Conservation (phyloP, 2,329 filamentous ascomycete genomes). For the Alternaria triticimaculans region DNA sequence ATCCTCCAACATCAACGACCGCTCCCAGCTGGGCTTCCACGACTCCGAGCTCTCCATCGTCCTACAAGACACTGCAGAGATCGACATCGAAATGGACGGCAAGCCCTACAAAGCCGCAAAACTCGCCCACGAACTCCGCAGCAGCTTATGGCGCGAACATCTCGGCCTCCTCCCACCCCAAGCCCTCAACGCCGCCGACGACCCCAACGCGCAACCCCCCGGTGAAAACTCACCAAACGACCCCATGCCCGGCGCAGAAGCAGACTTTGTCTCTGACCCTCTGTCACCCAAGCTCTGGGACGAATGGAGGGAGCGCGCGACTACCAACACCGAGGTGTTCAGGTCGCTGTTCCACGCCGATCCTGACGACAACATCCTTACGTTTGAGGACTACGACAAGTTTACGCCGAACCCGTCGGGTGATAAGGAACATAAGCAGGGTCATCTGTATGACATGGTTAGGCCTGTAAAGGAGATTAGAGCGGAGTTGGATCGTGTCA, state of each 20-base stretch:
- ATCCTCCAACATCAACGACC: conserved; percentile 90
- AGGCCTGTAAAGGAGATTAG: conserved; percentile 69
- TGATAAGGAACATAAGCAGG: conserved; percentile 70
- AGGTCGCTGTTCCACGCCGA: conserved; percentile 85
- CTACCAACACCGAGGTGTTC: conserved; percentile 76
- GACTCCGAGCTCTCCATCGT: conserved; percentile 91
- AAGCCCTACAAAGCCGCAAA: conserved; percentile 77
- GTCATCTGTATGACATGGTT: conserved; percentile 85
- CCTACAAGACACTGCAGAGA: conserved; percentile 78
- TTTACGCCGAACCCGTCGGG: conserved; percentile 66
- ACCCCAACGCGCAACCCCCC: conserved; percentile 79
- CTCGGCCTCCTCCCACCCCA: conserved; percentile 81
- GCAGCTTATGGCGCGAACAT: conserved; percentile 90
- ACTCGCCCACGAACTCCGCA: conserved; percentile 80
- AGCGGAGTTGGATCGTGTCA: conserved; percentile 76
- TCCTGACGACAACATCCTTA: conserved; percentile 88
- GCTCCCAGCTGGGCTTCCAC: conserved; percentile 84
- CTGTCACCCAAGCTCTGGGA: conserved; percentile 64
- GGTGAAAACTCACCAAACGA: conserved; percentile 71
- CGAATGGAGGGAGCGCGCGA: conserved; percentile 73
- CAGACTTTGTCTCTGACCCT: conserved; percentile 67
- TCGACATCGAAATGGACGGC: conserved; percentile 80
- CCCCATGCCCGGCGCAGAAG: conserved; percentile 73
- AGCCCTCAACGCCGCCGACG: conserved; percentile 66
- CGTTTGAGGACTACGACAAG: conserved; percentile 85